Conservation (phyloP, 371 early-diverging fungal genomes). For the Mortierella sp. region DNA sequence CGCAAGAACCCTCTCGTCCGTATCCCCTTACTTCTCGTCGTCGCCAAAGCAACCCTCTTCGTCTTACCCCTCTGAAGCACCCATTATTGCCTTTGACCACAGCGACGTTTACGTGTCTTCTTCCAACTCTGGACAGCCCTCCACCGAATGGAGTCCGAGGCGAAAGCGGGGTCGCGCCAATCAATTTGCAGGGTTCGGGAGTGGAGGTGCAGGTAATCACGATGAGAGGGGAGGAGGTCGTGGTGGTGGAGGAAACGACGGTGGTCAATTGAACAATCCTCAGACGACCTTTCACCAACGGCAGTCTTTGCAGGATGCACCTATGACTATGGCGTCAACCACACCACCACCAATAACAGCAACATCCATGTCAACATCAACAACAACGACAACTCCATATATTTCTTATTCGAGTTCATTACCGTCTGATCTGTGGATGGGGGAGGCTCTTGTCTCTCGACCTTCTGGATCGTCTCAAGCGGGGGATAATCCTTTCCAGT, state of each 20-base stretch:
- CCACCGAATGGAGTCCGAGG: slow-evolving; percentile 12
- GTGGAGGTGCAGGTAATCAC: background rate
- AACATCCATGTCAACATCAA: background rate
- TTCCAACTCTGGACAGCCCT: background rate
- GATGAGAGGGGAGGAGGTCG: background rate
- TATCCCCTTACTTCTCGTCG: background rate
- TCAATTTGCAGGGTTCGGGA: slow-evolving; percentile 7
- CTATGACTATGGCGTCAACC: background rate
- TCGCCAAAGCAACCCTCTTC: slow-evolving; percentile 9
- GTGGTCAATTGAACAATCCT: background rate
- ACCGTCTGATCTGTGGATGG: slow-evolving; percentile 1
- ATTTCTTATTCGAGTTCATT: background rate
- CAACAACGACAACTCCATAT: background rate
- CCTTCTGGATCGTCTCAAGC: background rate
- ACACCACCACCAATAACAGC: background rate
- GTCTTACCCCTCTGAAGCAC: background rate
- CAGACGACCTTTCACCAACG: slow-evolving; percentile 1
- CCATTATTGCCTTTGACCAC: slow-evolving; percentile 6
- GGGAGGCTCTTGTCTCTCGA: background rate
- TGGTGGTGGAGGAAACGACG: background rate
- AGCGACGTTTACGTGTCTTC: slow-evolving; percentile 6
- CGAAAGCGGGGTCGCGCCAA: slow-evolving; percentile 19
- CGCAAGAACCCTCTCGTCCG: slow-evolving; percentile 16
- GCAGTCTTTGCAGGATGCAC: slow-evolving; percentile 1
- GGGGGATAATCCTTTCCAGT: background rate